These are phyloP conservation scores for Austropuccinia psidii DNA, from an alignment of 1,284 basidiomycete genomes.

Conservation along the genomic window DNA sequence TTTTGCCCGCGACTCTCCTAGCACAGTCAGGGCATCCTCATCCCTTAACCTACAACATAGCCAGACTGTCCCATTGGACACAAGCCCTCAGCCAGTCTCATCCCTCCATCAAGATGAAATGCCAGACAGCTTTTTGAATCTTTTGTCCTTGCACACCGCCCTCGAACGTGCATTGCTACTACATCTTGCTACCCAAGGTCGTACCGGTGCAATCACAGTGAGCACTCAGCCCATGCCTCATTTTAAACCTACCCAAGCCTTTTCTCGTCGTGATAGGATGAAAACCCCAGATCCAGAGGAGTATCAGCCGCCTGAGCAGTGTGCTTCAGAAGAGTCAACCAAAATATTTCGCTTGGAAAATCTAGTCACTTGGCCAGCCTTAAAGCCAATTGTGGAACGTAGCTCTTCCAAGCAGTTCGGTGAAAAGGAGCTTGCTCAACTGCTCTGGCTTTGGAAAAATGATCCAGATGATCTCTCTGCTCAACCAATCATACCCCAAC, in stretches of 20 bases:
- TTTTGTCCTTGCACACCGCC: slow-evolving; percentile 15
- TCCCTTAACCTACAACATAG: no score
- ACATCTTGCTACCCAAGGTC: slow-evolving; percentile 27
- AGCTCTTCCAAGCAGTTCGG: slow-evolving; percentile 8
- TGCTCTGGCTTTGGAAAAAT: slow-evolving; percentile 24
- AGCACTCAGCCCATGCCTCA: not conserved
- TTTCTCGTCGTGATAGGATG: slow-evolving; percentile 2
- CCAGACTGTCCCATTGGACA: not conserved
- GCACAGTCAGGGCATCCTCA: not conserved
- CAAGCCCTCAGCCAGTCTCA: not conserved
- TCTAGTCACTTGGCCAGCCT: slow-evolving; percentile 14
- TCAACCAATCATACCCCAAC: not conserved
- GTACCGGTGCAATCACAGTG: not conserved
- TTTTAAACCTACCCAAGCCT: not conserved
- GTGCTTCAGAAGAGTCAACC: not conserved
- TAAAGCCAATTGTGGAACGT: slow-evolving; percentile 24
- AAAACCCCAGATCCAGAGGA: slow-evolving; percentile 22
- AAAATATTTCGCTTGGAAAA: slow-evolving; percentile 12
- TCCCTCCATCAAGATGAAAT: not conserved
- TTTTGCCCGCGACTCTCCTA: slow-evolving; percentile 4
- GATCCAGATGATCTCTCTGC: not conserved
- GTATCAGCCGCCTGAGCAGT: not conserved
- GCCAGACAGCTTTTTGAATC: not conserved
- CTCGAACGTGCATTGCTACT: slow-evolving; percentile 18
- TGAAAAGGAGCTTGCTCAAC: slow-evolving; percentile 17